phyloP scores from a whole-genome alignment of 768 basidiomycete genomes.

The Trametes villosa region DNA sequence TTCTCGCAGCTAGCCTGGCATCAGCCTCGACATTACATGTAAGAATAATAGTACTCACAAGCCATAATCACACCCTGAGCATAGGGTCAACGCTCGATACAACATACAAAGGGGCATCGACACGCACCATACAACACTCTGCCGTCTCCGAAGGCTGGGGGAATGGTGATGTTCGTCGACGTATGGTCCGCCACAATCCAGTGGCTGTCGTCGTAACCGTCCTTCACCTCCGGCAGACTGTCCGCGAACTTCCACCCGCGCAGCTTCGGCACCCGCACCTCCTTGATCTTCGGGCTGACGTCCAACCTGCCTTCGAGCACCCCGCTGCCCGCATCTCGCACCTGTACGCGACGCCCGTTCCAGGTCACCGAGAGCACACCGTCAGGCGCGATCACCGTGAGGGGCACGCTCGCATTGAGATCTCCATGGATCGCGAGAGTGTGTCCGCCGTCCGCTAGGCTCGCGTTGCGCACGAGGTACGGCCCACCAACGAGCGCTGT shows the following conservation, averaged over 20 bases:
- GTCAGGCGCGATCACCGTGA: conserved; percentile 68
- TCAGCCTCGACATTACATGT: background rate
- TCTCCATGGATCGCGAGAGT: conserved; percentile 69
- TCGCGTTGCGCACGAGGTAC: conserved; percentile 50
- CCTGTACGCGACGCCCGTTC: conserved; percentile 60
- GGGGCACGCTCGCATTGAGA: conserved; percentile 56
- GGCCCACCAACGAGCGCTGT: conserved; percentile 59
- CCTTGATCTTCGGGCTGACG: conserved; percentile 34
- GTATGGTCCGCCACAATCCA: conserved; percentile 75
- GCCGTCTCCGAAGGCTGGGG: conserved; percentile 74
- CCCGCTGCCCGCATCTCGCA: background rate
- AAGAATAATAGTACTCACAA: conserved; percentile 54
- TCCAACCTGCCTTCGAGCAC: conserved; percentile 31
- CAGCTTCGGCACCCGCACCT: conserved; percentile 52
- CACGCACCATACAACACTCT: conserved; percentile 64
- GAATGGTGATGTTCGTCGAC: conserved; percentile 70
- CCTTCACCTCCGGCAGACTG: conserved; percentile 71
- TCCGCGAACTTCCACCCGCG: conserved; percentile 74
- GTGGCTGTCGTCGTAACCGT: conserved; percentile 58
- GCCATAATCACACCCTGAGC: conserved; percentile 73
- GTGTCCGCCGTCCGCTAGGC: conserved; percentile 28
- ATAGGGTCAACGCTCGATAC: background rate
- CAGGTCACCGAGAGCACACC: conserved; percentile 61
- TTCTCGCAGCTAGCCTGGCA: conserved; percentile 69
- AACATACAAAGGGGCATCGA: too few species aligned